These are phyloP conservation scores for sunflower (Helianthus annuus) DNA, from an alignment of 129 eudicot genomes.

Conservation along the genomic window DNA sequence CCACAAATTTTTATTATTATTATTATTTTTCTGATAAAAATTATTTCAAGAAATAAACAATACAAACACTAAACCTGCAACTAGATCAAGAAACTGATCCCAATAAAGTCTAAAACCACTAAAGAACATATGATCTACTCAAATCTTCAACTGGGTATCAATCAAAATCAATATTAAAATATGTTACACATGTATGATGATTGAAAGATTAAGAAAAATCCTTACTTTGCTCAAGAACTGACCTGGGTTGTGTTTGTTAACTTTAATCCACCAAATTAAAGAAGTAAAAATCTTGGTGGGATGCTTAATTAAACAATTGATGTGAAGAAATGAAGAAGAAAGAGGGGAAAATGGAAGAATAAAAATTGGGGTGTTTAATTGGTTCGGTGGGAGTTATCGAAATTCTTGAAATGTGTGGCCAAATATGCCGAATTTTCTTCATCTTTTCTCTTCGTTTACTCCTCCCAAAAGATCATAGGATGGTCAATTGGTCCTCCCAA, in stretches of 20 bases:
- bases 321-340: conserved; percentile 23
- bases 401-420: conserved; percentile 38
- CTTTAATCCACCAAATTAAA: conserved; percentile 14
- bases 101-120: conserved; percentile 29
- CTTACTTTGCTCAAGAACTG: conserved; percentile 46
- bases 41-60: conserved; percentile 1
- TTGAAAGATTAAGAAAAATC: conserved; percentile 13
- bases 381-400: conserved; percentile 40
- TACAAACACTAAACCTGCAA: conserved; percentile 9
- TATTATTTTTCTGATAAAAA: neutral
- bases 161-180: conserved; percentile 19
- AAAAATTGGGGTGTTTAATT: conserved; percentile 39
- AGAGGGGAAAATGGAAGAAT: conserved; percentile 1
- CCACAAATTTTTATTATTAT: conserved; percentile 5
- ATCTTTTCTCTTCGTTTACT: conserved; percentile 19
- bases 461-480: neutral
- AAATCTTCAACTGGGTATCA: conserved; percentile 33
- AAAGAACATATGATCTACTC: conserved; percentile 14
- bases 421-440: conserved; percentile 40
- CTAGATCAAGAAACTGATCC: conserved; percentile 37
- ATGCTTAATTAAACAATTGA: conserved; percentile 26
- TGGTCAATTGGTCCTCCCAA: too few relatives aligned
- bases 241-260: conserved; percentile 33
- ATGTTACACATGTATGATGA: conserved; percentile 9
- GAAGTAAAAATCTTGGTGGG: conserved; percentile 21